Evolutionary conservation across 202 grass and related monocot species (phyloP).

Genomic region (Cymbopogon flexuosus): DNA sequence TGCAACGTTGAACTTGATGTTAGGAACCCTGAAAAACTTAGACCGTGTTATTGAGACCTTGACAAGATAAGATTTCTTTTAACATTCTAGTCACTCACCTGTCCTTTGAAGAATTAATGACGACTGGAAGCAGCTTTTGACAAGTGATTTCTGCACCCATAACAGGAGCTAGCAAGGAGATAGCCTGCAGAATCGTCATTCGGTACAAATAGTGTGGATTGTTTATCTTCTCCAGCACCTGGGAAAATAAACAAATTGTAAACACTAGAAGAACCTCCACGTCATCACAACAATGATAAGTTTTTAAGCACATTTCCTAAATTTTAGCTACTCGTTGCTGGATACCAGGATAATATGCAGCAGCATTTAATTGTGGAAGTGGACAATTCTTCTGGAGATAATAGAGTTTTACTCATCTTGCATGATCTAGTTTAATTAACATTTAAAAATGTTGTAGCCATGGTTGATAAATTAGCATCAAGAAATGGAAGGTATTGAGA

Average conservation of each 20-base stretch:
- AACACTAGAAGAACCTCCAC: not conserved
- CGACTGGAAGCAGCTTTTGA: slow-evolving; percentile 57
- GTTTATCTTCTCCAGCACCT: slow-evolving; percentile 70
- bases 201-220: slow-evolving; percentile 71
- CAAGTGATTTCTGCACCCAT: slow-evolving; percentile 72
- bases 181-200: slow-evolving; percentile 63
- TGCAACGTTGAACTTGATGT: slow-evolving; percentile 85
- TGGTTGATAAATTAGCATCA: not conserved
- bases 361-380: not conserved
- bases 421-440: not conserved
- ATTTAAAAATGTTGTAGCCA: not conserved
- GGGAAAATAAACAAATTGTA: not conserved
- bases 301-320: not conserved
- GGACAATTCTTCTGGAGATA: not conserved
- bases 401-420: not conserved
- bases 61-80: not conserved
- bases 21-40: slow-evolving; percentile 52
- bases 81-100: slow-evolving; percentile 33
- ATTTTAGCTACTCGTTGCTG: not conserved
- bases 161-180: slow-evolving; percentile 63
- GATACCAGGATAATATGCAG: not conserved
- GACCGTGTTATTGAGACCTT: not conserved
- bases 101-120: slow-evolving; percentile 66
- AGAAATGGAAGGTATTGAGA: not conserved
- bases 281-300: not conserved